Base-by-base conservation (phyloP, 192 early-diverging fungal species). In the Entomortierella chlamydospora region DNA sequence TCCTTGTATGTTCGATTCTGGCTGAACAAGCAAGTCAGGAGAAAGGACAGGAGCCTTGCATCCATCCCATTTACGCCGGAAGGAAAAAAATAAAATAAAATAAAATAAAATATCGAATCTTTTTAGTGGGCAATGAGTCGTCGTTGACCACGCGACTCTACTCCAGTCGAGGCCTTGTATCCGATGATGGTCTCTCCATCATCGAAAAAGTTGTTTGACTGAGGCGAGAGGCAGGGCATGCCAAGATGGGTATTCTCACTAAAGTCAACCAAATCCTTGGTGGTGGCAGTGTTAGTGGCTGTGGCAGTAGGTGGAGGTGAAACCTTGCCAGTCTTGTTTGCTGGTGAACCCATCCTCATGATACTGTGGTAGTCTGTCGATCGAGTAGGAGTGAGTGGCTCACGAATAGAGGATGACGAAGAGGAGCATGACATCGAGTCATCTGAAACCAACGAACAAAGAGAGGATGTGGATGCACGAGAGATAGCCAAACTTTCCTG, bases 371-470 rank as follows among this genome's bases (percentile, higher is more conserved):
- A 68, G 42, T 77, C 68, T 51, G 60, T 30, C 0, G 64, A 42
- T 15, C 13, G 28, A 9, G 73, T 77, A 0, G 73, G 73, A 8
- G 73, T 77, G 52, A 68, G 37, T 18, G 73, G 73, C 34, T 68
- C 73, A 0, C 47, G 60, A 6, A 62, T 60, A n/a, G 59, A 63
- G 8, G 72, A 60, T 6, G 26, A 17, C 2, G 18, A 33, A 37
- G 63, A 61, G 28, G 64, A 56, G 0, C 37, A 47, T 5, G 45
- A 3, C 15, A 47, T 12, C 1, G 72, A 74, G 11, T 34, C 60
- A 60, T 78, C 73, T 33, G 66, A 69, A 17, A 64, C 73, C 47
- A 78, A 56, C 23, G 73, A 78, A 6, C 60, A 64, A 29, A 78
- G 64, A 13, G 64, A 74, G 18, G 57, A 64, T 11, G 64, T 74